phyloP scores from a whole-genome alignment of 2,329 filamentous ascomycete species.

The Cadophora sp. region DNA sequence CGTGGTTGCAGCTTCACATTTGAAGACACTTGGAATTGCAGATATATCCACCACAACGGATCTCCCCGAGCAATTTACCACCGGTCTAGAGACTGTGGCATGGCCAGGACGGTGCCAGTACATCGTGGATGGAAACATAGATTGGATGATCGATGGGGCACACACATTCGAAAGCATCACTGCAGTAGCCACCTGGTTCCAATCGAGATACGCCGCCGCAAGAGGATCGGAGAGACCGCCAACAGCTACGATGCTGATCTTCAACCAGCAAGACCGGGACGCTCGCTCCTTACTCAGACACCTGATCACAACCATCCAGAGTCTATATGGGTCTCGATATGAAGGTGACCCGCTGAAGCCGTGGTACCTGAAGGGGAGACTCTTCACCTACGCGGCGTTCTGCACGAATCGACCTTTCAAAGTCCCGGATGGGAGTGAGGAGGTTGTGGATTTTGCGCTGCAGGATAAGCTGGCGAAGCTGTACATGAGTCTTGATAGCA shows the following conservation, averaged over 20 bases:
- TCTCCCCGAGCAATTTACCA: slow-evolving; percentile 68
- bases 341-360: not conserved
- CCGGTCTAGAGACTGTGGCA: slow-evolving; percentile 75
- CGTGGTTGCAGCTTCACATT: slow-evolving; percentile 58
- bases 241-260: slow-evolving; percentile 66
- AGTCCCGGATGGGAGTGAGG: slow-evolving; percentile 39
- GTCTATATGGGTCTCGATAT: not conserved
- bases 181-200: slow-evolving; percentile 83
- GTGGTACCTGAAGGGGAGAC: slow-evolving; percentile 11
- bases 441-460: slow-evolving; percentile 61
- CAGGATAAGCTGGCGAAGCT: slow-evolving; percentile 70
- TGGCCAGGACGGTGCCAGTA: slow-evolving; percentile 81
- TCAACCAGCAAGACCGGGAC: slow-evolving; percentile 92
- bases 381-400: slow-evolving; percentile 79
- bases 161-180: slow-evolving; percentile 91
- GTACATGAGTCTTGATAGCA: slow-evolving; percentile 63
- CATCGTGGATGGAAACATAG: slow-evolving; percentile 61
- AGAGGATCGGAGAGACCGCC: slow-evolving; percentile 12
- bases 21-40: slow-evolving; percentile 50
- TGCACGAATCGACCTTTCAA: slow-evolving; percentile 76
- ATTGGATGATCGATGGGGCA: slow-evolving; percentile 93
- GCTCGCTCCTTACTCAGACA: slow-evolving; percentile 68
- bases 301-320: slow-evolving; percentile 63
- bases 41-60: slow-evolving; percentile 5
- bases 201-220: slow-evolving; percentile 47